A percentile compares a stretch with the other conserved stretches of the same genome.
phyloP scores from a whole-genome alignment of 2,329 filamentous ascomycete species.

The Didymosphaeria variabile region DNA sequence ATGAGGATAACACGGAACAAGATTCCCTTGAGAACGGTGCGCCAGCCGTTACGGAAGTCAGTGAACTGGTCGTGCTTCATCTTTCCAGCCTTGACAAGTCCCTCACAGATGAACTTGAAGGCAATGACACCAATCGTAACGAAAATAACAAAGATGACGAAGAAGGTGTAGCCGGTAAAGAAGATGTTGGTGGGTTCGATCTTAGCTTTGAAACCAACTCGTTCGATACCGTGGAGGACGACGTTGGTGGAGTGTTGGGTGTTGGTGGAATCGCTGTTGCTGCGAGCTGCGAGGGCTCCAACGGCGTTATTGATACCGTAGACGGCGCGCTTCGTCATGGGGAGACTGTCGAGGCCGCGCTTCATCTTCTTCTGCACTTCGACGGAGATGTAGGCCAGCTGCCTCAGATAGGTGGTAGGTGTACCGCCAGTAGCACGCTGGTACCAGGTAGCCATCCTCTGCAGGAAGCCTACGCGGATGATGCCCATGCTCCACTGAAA shows the following conservation, averaged over 20 bases:
- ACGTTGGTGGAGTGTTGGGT: slow-evolving; percentile 47
- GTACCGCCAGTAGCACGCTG: slow-evolving; percentile 90
- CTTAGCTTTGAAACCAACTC: slow-evolving; percentile 83
- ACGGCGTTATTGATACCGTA: slow-evolving; percentile 19
- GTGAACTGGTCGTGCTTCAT: slow-evolving; percentile 87
- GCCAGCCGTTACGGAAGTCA: slow-evolving; percentile 95
- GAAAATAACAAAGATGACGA: slow-evolving; percentile 81
- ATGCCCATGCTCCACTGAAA: slow-evolving; percentile 99
- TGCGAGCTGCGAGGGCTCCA: slow-evolving; percentile 48
- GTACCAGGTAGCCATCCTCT: slow-evolving; percentile 93
- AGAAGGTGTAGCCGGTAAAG: slow-evolving; percentile 89
- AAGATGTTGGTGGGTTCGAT: slow-evolving; percentile 95
- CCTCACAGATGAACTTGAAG: slow-evolving; percentile 84
- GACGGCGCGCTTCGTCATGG: slow-evolving; percentile 39
- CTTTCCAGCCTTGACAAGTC: slow-evolving; percentile 75
- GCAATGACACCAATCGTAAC: slow-evolving; percentile 75
- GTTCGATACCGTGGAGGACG: slow-evolving; percentile 81
- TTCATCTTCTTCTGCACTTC: slow-evolving; percentile 81
- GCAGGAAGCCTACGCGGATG: slow-evolving; percentile 85
- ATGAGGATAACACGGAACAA: slow-evolving; percentile 90
- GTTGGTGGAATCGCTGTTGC: slow-evolving; percentile 58
- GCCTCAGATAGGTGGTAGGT: slow-evolving; percentile 79
- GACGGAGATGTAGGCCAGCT: slow-evolving; percentile 79
- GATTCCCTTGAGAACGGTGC: slow-evolving; percentile 90
- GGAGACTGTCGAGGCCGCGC: slow-evolving; percentile 9